Percentiles rank a stretch among this genome's conserved stretches.
Conservation (phyloP, 2,329 filamentous ascomycete genomes). For the Aureobasidium sp. region DNA sequence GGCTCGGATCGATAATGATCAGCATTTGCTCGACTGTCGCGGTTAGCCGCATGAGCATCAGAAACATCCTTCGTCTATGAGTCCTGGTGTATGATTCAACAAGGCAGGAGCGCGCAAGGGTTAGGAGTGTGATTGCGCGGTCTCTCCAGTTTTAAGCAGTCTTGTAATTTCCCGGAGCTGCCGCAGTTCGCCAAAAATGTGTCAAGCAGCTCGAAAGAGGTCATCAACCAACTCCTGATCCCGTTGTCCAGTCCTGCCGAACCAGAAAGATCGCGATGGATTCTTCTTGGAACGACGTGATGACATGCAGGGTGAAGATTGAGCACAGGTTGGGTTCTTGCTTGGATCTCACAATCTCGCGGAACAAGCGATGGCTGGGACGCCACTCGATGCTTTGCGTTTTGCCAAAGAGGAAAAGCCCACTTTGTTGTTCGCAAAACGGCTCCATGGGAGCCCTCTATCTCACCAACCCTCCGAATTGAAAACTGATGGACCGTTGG, state of each 20-base stretch:
- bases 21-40: not conserved
- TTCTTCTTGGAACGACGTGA: not conserved
- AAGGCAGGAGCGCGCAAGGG: not conserved
- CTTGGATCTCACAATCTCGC: not conserved
- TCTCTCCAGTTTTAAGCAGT: slow-evolving; percentile 8
- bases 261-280: not conserved
- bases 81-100: not conserved
- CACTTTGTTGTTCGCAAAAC: slow-evolving; percentile 9
- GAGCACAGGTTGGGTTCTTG: not conserved
- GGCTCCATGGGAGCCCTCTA: slow-evolving; percentile 2
- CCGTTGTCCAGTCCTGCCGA: not conserved
- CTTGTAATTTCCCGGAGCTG: slow-evolving; percentile 3
- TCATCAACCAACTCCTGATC: not conserved
- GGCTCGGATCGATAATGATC: slow-evolving; percentile 8
- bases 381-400: slow-evolving; percentile 3
- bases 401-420: not conserved
- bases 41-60: slow-evolving; percentile 6
- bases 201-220: slow-evolving; percentile 1
- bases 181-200: not conserved
- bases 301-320: slow-evolving; percentile 2
- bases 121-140: slow-evolving; percentile 4
- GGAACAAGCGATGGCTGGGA: slow-evolving; percentile 10
- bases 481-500: slow-evolving; percentile 11
- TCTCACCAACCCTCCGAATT: not conserved
- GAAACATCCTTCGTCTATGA: not conserved